Evolutionary conservation across 805 yeast genomes (phyloP), one percentile per base, ranked within the genome.

Genomic region (Wickerhamomyces mucosus): DNA sequence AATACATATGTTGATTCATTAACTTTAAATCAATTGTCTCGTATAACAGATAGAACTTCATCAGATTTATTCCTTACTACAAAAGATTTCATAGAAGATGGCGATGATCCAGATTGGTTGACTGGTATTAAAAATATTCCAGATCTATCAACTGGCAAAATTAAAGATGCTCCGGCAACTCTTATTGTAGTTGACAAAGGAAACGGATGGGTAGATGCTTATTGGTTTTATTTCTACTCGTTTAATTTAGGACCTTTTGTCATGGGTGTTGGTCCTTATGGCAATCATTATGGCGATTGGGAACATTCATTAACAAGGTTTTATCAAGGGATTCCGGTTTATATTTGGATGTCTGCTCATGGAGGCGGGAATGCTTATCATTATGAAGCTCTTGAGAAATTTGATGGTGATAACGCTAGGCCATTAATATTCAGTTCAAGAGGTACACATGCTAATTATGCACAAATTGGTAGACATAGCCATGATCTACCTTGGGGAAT

Each of bases 221-320:
- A 72, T 52, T 89, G 97, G 96, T 92, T 89, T 54, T 88, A 84
- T 51, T 89, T 89, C 51, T 89, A 92, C 52, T 79, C 95, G 2
- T 89, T 89, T 62, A 89, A 89, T 51, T 62, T 83, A 41, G 98
- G 98, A 0, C 96, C 98, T 0, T 89, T 78, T 58, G 96, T 89
- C 8, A 86, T 89, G 96, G 97, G 97, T 3, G 70, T 72, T 22
- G 98, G 98, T 0, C 98, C 98, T 0, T 92, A 80, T 62, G 98
- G 98, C 0, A 82, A 89, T 52, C 98, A 89, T 51, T 75, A 92
- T 21, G 98, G 97, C 6, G 98, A 89, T 59, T 89, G 98, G 98
- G 98, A 89, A 46, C 98, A 89, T 54, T 75, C 94, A 1, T 58
- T 89, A 21, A 89, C 86, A 11, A 64, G 98, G 17, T 89, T 84